A percentile compares a stretch with the other conserved stretches of the same genome.
Evolutionary conservation across 2,329 filamentous ascomycete species (phyloP).

Genomic region (Epichloe sylvatica): DNA sequence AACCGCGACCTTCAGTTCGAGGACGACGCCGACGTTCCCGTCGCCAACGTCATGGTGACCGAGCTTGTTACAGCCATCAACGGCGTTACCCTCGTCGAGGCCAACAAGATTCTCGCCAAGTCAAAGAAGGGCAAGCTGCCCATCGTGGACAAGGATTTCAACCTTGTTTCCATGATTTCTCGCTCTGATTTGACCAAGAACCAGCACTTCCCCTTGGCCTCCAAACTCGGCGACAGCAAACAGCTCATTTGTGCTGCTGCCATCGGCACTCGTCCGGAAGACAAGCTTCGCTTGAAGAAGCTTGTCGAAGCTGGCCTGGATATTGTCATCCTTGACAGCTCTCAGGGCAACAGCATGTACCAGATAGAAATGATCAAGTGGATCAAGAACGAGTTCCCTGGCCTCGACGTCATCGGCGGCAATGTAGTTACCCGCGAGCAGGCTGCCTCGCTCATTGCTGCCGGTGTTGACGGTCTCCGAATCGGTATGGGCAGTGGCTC

Average conservation of each 20-base stretch:
- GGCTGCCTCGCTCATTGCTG: conserved; percentile 80
- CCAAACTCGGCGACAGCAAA: conserved; percentile 92
- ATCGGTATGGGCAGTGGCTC: conserved; percentile 98
- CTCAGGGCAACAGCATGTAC: conserved; percentile 96
- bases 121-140: conserved; percentile 98
- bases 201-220: conserved; percentile 88
- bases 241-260: conserved; percentile 92
- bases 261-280: conserved; percentile 87
- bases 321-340: conserved; percentile 88
- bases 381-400: conserved; percentile 75
- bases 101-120: conserved; percentile 82
- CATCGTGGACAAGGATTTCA: conserved; percentile 70
- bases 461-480: conserved; percentile 87
- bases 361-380: conserved; percentile 98
- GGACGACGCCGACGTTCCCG: conserved; percentile 53
- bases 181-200: conserved; percentile 98
- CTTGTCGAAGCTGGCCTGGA: conserved; percentile 91
- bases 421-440: conserved; percentile 98
- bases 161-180: conserved; percentile 83
- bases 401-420: conserved; percentile 88
- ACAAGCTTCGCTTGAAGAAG: conserved; percentile 73
- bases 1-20: conserved; percentile 98
- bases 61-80: conserved; percentile 78
- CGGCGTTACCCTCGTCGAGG: conserved; percentile 73
- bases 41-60: conserved; percentile 88